Conservation (phyloP, 2,329 filamentous ascomycete species). For the Elsinoe batatas region DNA sequence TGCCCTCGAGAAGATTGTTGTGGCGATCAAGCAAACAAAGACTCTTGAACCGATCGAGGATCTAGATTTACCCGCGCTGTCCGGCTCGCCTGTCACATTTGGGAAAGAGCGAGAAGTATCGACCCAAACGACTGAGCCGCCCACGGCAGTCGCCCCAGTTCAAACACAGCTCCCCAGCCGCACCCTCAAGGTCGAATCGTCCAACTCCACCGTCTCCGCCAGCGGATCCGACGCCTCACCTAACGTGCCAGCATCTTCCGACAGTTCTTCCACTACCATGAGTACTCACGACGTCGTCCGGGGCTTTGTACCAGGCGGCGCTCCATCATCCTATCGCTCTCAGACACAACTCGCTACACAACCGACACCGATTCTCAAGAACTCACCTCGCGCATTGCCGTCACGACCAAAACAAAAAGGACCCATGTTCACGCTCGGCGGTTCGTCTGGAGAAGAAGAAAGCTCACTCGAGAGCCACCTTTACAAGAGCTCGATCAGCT, state of each 20-base stretch:
- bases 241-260: slow-evolving; percentile 37
- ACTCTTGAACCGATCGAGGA: slow-evolving; percentile 50
- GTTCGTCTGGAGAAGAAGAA: slow-evolving; percentile 74
- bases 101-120: background rate
- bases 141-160: slow-evolving; percentile 16
- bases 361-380: slow-evolving; percentile 52
- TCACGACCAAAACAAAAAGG: slow-evolving; percentile 51
- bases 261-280: slow-evolving; percentile 54
- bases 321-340: slow-evolving; percentile 58
- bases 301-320: slow-evolving; percentile 71
- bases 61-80: slow-evolving; percentile 23
- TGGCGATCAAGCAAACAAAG: slow-evolving; percentile 78
- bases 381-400: slow-evolving; percentile 27
- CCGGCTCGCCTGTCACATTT: slow-evolving; percentile 8
- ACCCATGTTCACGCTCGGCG: slow-evolving; percentile 62
- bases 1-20: slow-evolving; percentile 88
- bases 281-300: slow-evolving; percentile 64
- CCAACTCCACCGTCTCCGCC: slow-evolving; percentile 46
- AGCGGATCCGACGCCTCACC: slow-evolving; percentile 29
- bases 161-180: slow-evolving; percentile 16
- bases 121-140: background rate
- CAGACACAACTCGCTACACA: slow-evolving; percentile 46
- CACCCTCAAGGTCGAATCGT: slow-evolving; percentile 41
- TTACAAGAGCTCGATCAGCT: slow-evolving; percentile 43
- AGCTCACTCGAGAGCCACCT: slow-evolving; percentile 61